Evolutionary conservation across 2,329 filamentous ascomycete species (phyloP).

Genomic region (Exophiala bonariae): DNA sequence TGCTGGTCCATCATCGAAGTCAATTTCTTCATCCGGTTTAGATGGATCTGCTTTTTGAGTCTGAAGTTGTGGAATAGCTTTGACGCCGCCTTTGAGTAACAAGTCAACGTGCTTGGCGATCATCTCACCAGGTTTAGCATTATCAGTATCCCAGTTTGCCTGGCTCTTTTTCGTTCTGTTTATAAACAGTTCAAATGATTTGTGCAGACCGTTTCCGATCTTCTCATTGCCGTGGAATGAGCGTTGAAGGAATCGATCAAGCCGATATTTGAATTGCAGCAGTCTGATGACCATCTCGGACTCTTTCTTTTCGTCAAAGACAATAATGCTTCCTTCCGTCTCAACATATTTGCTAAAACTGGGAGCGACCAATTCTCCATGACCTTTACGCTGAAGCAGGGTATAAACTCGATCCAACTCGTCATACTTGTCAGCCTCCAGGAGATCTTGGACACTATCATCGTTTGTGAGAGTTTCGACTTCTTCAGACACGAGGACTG

Average conservation of each 20-base stretch:
- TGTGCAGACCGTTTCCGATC: constrained; percentile 75
- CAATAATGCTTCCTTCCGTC: constrained; percentile 70
- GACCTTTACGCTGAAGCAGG: constrained; percentile 69
- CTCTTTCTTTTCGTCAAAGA: constrained; percentile 72
- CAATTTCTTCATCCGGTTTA: constrained; percentile 61
- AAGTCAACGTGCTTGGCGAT: constrained; percentile 95
- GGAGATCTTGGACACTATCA: constrained; percentile 68
- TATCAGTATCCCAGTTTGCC: constrained; percentile 74
- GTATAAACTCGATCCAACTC: constrained; percentile 76
- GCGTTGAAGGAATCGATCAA: constrained; percentile 74
- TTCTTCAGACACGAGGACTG: constrained; percentile 68
- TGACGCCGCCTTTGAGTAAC: constrained; percentile 82
- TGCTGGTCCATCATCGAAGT: constrained; percentile 49
- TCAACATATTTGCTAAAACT: constrained; percentile 81
- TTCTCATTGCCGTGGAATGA: constrained; percentile 77
- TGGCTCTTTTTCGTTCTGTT: constrained; percentile 77
- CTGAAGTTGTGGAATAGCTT: constrained; percentile 72
- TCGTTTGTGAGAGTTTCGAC: constrained; percentile 65
- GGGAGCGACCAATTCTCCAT: constrained; percentile 67
- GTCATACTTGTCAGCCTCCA: constrained; percentile 68
- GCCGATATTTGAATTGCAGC: constrained; percentile 73
- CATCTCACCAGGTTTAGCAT: constrained; percentile 96
- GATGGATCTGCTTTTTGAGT: constrained; percentile 54
- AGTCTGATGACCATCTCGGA: constrained; percentile 85
- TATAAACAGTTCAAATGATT: constrained; percentile 87